Evolutionary conservation across 1,284 basidiomycete species (phyloP), one percentile per base, ranked within the genome.

Genomic region (Cutaneotrichosporon spelunceum): DNA sequence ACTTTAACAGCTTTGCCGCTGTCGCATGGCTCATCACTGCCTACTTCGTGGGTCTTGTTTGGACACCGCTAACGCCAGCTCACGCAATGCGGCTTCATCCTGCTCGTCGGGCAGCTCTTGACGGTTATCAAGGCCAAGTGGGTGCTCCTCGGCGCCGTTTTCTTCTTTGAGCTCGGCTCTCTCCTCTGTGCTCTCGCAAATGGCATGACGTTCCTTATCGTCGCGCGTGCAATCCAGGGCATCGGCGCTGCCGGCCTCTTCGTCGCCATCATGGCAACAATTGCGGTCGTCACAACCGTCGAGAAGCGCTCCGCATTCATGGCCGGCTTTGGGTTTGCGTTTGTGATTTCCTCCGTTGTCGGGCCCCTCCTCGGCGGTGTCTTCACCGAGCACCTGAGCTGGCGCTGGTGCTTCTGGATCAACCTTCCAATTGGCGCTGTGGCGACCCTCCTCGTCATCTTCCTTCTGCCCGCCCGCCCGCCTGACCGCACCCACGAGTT

Each of bases 131-230:
- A 79, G 29, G 78, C 80, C 50, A 82, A 83, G 70, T 79, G 72
- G 66, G 72, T 82, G 26, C 81, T 81, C 62, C 73, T 83, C 30
- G 66, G 68, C n/a, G 76, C 82, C 45, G 78, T 84, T 56, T 66
- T 79, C 63, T 73, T 78, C 57, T 82, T 82, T 60, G 81, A 82
- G 60, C 60, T 80, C 36, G 83, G 84, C 14, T 81, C 79, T 8
- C 73, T 83, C 34, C 69, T 85, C 23, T 84, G 83, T 62, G 84
- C 79, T 13, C 79, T 82, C 14, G 76, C 83, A 0, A 78, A 71
- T 19, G 61, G 57, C 27, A 74, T 77, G 66, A 61, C 68, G 39
- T 68, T 81, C 39, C 68, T 84, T 48, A 84, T 85, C 64, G 77
- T 83, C 55, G 82, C 81, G 1, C 76, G 84, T 42, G 82, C 82